Evolutionary conservation across 768 basidiomycete genomes (phyloP), one percentile per base, ranked within the genome.

Genomic region (Psilocybe cubensis): DNA sequence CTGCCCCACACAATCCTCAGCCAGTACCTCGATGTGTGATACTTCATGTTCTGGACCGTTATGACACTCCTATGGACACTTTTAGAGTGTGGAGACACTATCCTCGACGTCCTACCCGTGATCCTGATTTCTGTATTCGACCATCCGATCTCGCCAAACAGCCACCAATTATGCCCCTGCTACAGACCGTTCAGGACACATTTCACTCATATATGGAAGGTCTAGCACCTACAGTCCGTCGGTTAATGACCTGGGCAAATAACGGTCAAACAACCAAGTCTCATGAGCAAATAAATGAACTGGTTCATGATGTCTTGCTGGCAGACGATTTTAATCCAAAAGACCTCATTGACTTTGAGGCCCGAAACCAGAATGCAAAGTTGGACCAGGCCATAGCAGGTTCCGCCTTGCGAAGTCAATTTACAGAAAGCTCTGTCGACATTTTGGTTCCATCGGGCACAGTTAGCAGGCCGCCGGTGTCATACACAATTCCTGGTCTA

Each of bases 381-480:
- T 27, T 63, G 12, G 59, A 64, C 33, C 57, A 52, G 17, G 63
- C 29, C 17, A 20, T 61, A 44, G 47, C 41, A 4, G 41, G 56
- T 23, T 56, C 50, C 20, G 41, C 46, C 1, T 14, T 60, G 2
- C 47, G 29, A n/a, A 38, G 51, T 11, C 35, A 59, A 27, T 66
- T 64, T 33, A 42, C 14, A 3, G 57, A 66, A 25, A 44, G 14
- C 11, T n/a, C 54, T 3, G 58, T 75, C 0, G 9, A 56, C 2
- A 73, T 77, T 27, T 35, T 49, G 0, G 63, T 77, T 2, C 76
- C 75, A 0, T 75, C 72, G 0, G 62, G 68, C 4, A 51, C 58
- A n/a, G 7, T 31, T 0, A n/a, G 12, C 10, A 54, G 65, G 2
- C 63, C 65, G 4, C 58, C 67, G 1, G 8, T 59, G 14, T n/a